A percentile compares a stretch with the other conserved stretches of the same genome.
phyloP scores from a whole-genome alignment of 768 basidiomycete species.

The Boletus reticuloceps region DNA sequence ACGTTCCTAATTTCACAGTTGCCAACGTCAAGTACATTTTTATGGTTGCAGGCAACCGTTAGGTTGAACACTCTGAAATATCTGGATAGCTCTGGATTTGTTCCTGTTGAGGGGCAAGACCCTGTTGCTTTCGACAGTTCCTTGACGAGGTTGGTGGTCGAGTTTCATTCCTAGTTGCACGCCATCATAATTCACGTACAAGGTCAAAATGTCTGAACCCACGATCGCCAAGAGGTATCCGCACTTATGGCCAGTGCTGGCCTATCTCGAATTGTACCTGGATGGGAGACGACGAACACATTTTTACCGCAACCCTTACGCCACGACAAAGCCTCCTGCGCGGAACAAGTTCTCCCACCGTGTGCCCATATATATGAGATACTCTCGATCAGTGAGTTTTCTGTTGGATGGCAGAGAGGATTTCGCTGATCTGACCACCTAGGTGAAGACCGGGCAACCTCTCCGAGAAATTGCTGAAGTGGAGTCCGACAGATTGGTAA shows the following conservation, averaged over 20 bases:
- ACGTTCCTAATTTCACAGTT: neutral
- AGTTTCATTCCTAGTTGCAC: neutral
- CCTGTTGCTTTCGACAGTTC: conserved; percentile 6
- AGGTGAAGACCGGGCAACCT: conserved; percentile 11
- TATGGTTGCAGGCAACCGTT: neutral
- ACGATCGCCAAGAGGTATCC: conserved; percentile 14
- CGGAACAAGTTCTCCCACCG: too few relatives aligned
- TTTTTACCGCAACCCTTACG: too few relatives aligned
- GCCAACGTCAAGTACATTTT: neutral
- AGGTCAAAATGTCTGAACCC: conserved; percentile 13
- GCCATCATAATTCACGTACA: neutral
- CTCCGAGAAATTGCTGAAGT: neutral
- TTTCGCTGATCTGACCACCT: neutral
- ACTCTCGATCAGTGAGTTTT: conserved; percentile 2
- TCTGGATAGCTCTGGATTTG: neutral
- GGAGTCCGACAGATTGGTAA: neutral
- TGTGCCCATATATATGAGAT: conserved; percentile 14
- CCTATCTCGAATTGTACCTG: conserved; percentile 15
- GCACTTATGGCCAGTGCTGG: conserved; percentile 12
- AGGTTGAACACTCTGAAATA: neutral
- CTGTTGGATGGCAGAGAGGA: neutral
- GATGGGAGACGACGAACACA: neutral
- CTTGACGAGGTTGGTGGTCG: conserved; percentile 12
- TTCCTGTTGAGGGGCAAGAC: conserved; percentile 11
- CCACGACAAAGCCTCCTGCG: too few relatives aligned